Evolutionary conservation across 2,329 filamentous ascomycete species (phyloP).

Genomic region (Pyrenochaeta sp.): DNA sequence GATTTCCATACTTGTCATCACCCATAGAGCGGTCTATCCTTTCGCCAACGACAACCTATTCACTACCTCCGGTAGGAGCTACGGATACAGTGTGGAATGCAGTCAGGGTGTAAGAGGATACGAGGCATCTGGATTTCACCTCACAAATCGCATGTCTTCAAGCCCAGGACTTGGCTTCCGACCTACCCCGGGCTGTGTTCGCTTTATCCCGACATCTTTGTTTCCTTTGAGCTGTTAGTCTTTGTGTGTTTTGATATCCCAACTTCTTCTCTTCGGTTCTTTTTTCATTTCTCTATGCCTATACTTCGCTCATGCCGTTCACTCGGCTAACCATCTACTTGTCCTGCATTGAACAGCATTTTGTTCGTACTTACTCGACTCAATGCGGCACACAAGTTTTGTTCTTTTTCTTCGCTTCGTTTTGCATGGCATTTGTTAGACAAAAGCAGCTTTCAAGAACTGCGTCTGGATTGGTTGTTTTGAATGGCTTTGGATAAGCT

Average conservation of each 20-base stretch:
- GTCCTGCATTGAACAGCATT: not conserved
- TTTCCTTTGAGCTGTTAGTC: not conserved
- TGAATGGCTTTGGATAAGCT: not conserved
- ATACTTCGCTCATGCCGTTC: slow-evolving; percentile 9
- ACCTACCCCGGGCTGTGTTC: no score
- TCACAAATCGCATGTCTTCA: no score
- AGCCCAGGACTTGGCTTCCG: no score
- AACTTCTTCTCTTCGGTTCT: not conserved
- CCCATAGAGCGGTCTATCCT: not conserved
- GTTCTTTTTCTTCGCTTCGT: not conserved
- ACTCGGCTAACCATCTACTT: slow-evolving; percentile 1
- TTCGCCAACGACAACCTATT: not conserved
- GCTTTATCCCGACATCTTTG: no score
- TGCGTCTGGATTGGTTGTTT: not conserved
- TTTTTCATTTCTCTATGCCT: slow-evolving; percentile 3
- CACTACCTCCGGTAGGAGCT: not conserved
- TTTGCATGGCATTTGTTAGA: not conserved
- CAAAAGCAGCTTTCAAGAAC: not conserved
- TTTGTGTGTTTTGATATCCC: slow-evolving; percentile 10
- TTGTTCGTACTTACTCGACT: no score
- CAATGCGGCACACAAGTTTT: not conserved
- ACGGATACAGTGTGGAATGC: not conserved
- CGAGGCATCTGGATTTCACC: no score
- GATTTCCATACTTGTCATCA: not conserved
- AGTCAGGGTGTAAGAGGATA: not conserved